Evolutionary conservation across 768 basidiomycete genomes (phyloP).

Genomic region (Kwoniella dendrophila): DNA sequence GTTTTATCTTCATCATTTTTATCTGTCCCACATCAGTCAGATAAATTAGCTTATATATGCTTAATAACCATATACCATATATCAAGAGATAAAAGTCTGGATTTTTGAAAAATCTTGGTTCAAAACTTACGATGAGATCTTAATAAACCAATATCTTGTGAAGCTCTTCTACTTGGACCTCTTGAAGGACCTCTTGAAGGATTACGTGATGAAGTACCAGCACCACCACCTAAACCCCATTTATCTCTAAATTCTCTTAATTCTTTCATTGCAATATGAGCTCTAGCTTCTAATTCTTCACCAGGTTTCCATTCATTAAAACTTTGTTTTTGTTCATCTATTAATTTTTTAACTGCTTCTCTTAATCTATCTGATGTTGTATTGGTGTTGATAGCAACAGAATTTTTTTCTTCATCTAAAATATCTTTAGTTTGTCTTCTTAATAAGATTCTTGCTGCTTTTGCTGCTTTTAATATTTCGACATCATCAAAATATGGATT

Average conservation of each 20-base stretch:
- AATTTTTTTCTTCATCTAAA: conserved; percentile 44
- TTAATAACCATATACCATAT: not conserved
- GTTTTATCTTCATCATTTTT: conserved; percentile 27
- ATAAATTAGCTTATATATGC: not conserved
- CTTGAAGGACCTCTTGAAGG: conserved; percentile 36
- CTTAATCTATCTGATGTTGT: conserved; percentile 39
- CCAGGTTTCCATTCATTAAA: conserved; percentile 49
- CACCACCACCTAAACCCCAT: conserved; percentile 26
- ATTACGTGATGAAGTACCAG: too few relatives aligned
- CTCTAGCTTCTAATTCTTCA: conserved; percentile 41
- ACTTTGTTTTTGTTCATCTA: conserved; percentile 43
- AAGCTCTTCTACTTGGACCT: conserved; percentile 38
- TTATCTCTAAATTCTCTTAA: conserved; percentile 46
- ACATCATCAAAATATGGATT: conserved; percentile 59
- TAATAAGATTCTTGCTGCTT: conserved; percentile 56
- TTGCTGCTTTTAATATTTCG: conserved; percentile 58
- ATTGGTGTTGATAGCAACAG: conserved; percentile 10
- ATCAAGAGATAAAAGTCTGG: not conserved
- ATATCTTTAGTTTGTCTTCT: conserved; percentile 50
- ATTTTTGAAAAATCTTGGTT: too few relatives aligned
- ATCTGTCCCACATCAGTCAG: not conserved
- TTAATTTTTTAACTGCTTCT: conserved; percentile 46
- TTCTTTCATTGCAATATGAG: conserved; percentile 45
- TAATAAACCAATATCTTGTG: conserved; percentile 22
- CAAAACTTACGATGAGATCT: conserved; percentile 25